Conservation (phyloP, 164 flowering plant genomes). For the Stephania cephalantha region DNA sequence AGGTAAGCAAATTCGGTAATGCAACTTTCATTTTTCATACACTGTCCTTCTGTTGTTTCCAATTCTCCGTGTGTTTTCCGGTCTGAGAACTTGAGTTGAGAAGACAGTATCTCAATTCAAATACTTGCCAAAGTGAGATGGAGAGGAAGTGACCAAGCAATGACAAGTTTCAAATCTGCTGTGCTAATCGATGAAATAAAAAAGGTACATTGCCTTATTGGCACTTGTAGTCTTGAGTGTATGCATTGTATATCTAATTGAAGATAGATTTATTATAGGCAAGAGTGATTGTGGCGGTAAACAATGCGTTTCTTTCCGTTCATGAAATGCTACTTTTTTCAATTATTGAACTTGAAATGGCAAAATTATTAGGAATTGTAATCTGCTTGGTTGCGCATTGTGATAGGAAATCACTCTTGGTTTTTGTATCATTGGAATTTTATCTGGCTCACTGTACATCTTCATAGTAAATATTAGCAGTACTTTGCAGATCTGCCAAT, state of each 20-base stretch:
- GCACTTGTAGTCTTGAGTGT: background rate
- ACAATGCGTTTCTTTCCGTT: background rate
- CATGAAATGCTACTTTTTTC: background rate
- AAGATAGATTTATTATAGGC: background rate
- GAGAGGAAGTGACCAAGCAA: background rate
- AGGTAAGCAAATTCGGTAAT: conserved; percentile 17
- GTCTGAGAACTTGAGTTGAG: conserved; percentile 1
- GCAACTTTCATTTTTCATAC: background rate
- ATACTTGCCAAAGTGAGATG: background rate
- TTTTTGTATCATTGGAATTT: background rate
- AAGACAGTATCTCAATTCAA: background rate
- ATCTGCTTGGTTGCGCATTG: background rate
- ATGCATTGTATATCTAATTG: conserved; percentile 1
- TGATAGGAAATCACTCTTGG: background rate
- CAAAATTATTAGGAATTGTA: background rate
- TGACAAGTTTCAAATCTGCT: background rate
- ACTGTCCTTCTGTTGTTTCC: conserved; percentile 3
- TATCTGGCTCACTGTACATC: background rate
- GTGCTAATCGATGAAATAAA: conserved; percentile 1
- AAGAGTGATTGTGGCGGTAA: background rate
- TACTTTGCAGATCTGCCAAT: background rate
- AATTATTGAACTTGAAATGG: background rate
- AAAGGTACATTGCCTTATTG: background rate
- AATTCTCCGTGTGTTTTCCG: conserved; percentile 2
- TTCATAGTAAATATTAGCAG: background rate